A percentile compares a stretch with the other conserved stretches of the same genome.
Evolutionary conservation across 805 yeast species (phyloP).

Genomic region (Barnettozyma sp.): DNA sequence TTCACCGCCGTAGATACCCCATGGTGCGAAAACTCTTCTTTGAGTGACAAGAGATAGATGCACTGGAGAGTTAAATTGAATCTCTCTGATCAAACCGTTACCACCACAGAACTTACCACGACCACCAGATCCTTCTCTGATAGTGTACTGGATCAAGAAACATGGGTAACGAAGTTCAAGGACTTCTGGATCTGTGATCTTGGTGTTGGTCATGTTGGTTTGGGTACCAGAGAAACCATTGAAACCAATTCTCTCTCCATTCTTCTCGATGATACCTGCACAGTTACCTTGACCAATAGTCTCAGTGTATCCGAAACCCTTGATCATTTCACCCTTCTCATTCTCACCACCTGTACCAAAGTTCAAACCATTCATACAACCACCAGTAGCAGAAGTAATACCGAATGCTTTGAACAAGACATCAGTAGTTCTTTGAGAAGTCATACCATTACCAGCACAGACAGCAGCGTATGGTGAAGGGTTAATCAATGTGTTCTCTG

Average conservation of each 20-base stretch:
- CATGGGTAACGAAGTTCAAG: slow-evolving; percentile 48
- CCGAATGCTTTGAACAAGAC: slow-evolving; percentile 47
- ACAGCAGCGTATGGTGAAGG: slow-evolving; percentile 41
- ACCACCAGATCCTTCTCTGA: slow-evolving; percentile 44
- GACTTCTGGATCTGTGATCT: slow-evolving; percentile 50
- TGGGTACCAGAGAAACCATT: slow-evolving; percentile 47
- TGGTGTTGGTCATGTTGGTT: slow-evolving; percentile 47
- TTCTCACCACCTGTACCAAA: slow-evolving; percentile 43
- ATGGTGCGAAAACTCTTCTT: slow-evolving; percentile 47
- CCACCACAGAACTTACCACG: slow-evolving; percentile 43
- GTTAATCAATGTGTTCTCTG: slow-evolving; percentile 29
- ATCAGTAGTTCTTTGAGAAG: slow-evolving; percentile 51
- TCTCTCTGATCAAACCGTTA: slow-evolving; percentile 44
- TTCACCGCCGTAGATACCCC: slow-evolving; percentile 48
- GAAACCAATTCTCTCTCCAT: slow-evolving; percentile 66
- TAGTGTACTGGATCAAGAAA: slow-evolving; percentile 37
- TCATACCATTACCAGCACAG: slow-evolving; percentile 46
- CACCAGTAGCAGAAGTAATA: slow-evolving; percentile 52
- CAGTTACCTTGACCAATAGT: slow-evolving; percentile 53
- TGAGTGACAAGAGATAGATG: slow-evolving; percentile 43
- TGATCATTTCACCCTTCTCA: slow-evolving; percentile 33
- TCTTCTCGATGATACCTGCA: slow-evolving; percentile 44
- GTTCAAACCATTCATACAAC: slow-evolving; percentile 51
- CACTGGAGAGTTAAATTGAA: slow-evolving; percentile 35
- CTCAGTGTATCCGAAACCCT: slow-evolving; percentile 49